Evolutionary conservation across 139 green algal species (phyloP), one percentile per base, ranked within the genome.

Genomic region (Chloropicon primus): DNA sequence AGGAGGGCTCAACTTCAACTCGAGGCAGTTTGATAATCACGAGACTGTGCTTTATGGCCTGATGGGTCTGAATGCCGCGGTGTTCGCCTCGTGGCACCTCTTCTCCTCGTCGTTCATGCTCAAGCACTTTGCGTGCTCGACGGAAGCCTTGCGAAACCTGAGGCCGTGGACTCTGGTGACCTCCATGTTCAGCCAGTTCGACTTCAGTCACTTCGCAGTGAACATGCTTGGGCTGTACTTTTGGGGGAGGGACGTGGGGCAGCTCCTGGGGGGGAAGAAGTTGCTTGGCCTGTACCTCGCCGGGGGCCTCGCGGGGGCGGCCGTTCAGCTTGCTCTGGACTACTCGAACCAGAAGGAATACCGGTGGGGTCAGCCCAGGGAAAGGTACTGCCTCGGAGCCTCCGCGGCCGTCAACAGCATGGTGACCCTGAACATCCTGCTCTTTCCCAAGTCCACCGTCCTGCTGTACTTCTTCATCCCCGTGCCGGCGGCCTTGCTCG

Each of bases 151-250:
- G n/a, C 26, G 74, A 24, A 73, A 77, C 21, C 80, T 80, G 2
- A 77, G 86, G 0, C 24, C 83, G 5, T 82, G 80, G 72, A 89
- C 86, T 0, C 25, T 83, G 28, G 2, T 90, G 26, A 89, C 85
- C 0, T 71, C 76, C 1, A 80, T 76, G 10, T 89, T 90, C 76
- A 81, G 53, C 23, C 86, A 90, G 21, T 25, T 24, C 1, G 72
- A 82, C 25, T 28, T 80, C 1, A 24, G 27, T 21, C 86, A 90
- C 76, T 71, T 90, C 24, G 77, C 26, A 3, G 77, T 75, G 25
- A 90, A 90, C 77, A 85, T 88, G 80, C 74, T 90, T 1, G 79
- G 71, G 1, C 82, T 90, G 2, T 90, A 86, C 71, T 90, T 90
- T 72, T 90, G 89, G 41, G 41, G 41, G 41, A 62, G 41, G 41